Evolutionary conservation across 2,329 filamentous ascomycete species (phyloP).

Genomic region (Aspergillus pseudoglaucus): DNA sequence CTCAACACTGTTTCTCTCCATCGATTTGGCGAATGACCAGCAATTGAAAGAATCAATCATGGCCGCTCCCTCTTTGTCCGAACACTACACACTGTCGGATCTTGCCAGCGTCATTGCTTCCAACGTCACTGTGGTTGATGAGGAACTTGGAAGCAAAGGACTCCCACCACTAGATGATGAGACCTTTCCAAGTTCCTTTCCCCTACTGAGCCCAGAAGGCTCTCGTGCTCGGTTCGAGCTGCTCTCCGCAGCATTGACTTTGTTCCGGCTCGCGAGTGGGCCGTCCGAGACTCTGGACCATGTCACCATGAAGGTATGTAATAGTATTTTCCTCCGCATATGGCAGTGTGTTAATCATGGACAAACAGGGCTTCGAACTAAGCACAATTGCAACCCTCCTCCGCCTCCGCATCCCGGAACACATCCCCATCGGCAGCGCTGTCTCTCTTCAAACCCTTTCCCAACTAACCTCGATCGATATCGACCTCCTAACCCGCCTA

Average conservation of each 20-base stretch:
- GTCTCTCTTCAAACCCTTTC: background rate
- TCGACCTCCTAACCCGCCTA: background rate
- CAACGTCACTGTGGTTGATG: background rate
- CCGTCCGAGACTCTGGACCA: background rate
- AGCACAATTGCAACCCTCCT: background rate
- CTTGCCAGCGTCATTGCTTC: constrained; percentile 1
- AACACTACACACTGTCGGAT: background rate
- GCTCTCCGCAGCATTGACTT: background rate
- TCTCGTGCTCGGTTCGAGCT: background rate
- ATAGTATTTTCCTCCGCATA: too few species aligned
- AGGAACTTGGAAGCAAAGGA: background rate
- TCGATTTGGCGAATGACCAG: background rate
- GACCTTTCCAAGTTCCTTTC: background rate
- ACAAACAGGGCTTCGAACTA: background rate
- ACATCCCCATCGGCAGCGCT: background rate
- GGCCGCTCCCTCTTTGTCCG: background rate
- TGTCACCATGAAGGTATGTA: background rate
- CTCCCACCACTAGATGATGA: background rate
- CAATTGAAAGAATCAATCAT: background rate
- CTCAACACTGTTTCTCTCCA: background rate
- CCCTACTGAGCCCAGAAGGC: background rate
- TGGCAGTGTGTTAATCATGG: background rate
- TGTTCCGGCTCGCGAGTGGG: background rate
- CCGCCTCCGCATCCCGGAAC: background rate
- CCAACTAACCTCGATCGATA: background rate